Evolutionary conservation across 2,329 filamentous ascomycete genomes (phyloP), one percentile per base, ranked within the genome.

Genomic region (Neoascochyta sp.): DNA sequence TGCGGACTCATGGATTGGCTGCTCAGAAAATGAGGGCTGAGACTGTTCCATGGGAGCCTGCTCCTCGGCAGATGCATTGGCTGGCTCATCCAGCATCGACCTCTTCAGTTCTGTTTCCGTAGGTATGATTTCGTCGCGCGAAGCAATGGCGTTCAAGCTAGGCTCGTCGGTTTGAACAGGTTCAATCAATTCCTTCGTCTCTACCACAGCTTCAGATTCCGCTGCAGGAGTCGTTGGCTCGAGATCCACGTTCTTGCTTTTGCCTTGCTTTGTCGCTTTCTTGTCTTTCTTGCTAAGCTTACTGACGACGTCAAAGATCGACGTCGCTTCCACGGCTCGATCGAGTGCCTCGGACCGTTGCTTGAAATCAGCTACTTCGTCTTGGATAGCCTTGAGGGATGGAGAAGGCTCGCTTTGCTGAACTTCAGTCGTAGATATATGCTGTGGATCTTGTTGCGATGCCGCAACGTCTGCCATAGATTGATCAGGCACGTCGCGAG

Each of bases 241-340:
- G 29, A 50, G 27, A 22, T 39, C 24, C 22, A n/a, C 38, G 22
- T 28, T 22, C 18, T 49, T 52, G 21, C 33, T 29, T 29, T 52
- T 54, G 29, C 48, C 54, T 9, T 26, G 35, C 22, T 50, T 51
- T n/a, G n/a, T n/a, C n/a, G n/a, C n/a, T 24, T 56, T 57, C 40
- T 55, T 54, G 18, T 53, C 40, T 25, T 58, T 52, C 30, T 54
- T 55, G 38, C 35, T 47, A 17, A 57, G 39, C 27, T 50, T 50
- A 16, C 35, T 41, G 10, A 56, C 51, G 8, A 55, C 27, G 26
- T 57, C 52, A 16, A 53, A 50, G 24, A 60, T 39, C 2, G 52
- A 57, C 11, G 41, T 32, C 7, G 33, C 17, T 24, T 37, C 40
- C 6, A 56, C 17, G 12, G 43, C 36, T 23, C 34, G 16, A 11